Percentiles rank a stretch among this genome's conserved stretches.
Evolutionary conservation across 305 asterid genomes (phyloP).

Genomic region (Nicotiana rustica): DNA sequence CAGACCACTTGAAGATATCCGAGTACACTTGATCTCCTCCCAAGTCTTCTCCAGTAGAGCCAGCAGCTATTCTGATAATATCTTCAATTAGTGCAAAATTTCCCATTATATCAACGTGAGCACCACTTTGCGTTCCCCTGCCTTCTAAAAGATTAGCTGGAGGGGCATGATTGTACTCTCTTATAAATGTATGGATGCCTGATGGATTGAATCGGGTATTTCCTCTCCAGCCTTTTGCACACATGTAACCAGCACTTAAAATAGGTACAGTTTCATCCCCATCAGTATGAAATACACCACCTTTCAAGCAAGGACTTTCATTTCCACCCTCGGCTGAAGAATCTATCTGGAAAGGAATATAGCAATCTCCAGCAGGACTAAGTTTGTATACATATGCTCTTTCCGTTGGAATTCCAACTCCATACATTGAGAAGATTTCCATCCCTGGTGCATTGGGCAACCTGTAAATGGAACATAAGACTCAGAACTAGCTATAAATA

Average conservation of each 20-base stretch:
- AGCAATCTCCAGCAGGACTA: constrained; percentile 70
- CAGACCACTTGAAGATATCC: constrained; percentile 83
- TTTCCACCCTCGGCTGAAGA: constrained; percentile 74
- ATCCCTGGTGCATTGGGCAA: constrained; percentile 80
- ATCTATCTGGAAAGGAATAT: constrained; percentile 85
- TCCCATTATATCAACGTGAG: constrained; percentile 93
- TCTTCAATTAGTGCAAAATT: constrained; percentile 85
- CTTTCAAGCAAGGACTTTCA: constrained; percentile 67
- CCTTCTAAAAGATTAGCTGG: constrained; percentile 81
- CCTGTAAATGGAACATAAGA: constrained; percentile 47
- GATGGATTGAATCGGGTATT: constrained; percentile 87
- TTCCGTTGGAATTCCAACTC: constrained; percentile 88
- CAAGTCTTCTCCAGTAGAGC: constrained; percentile 78
- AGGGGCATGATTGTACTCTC: constrained; percentile 82
- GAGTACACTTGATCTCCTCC: constrained; percentile 83
- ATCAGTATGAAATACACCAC: constrained; percentile 76
- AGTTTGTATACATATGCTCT: constrained; percentile 79
- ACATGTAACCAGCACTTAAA: constrained; percentile 84
- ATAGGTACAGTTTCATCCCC: constrained; percentile 92
- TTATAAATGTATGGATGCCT: constrained; percentile 64
- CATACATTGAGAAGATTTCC: constrained; percentile 90
- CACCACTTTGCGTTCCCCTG: constrained; percentile 90
- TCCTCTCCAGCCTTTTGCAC: constrained; percentile 86
- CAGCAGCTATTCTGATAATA: constrained; percentile 80
- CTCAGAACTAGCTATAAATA: background rate